These are phyloP conservation scores for Psidium guajava DNA, from an alignment of 345 rosid species.

Conservation along the genomic window DNA sequence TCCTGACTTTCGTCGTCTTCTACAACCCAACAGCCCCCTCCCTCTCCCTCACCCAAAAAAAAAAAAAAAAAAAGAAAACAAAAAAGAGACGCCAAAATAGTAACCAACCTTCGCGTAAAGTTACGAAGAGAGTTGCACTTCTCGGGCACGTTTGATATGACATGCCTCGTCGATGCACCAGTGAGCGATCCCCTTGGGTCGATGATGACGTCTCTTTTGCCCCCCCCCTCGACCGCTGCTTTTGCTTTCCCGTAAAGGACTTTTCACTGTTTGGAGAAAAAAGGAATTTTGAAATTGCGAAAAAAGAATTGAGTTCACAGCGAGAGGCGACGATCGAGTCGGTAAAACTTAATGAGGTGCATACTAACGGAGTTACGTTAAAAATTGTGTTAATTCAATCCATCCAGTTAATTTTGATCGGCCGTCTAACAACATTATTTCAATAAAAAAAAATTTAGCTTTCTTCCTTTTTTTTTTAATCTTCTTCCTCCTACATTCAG, in stretches of 20 bases:
- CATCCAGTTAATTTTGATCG: too few relatives aligned
- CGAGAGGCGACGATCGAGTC: fast-evolving
- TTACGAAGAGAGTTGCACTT: not conserved
- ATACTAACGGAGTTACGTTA: fast-evolving
- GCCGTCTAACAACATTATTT: too few relatives aligned
- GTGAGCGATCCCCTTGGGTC: not conserved
- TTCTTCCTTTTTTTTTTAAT: too few relatives aligned
- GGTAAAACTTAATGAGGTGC: not conserved
- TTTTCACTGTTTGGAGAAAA: not conserved
- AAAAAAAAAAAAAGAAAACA: too few relatives aligned
- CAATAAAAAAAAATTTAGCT: too few relatives aligned
- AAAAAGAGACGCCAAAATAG: not conserved
- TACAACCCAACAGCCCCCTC: too few relatives aligned
- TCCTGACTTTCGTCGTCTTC: not conserved
- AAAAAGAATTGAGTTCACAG: not conserved
- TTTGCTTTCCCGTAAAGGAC: not conserved
- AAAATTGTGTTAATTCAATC: too few relatives aligned
- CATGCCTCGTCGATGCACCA: not conserved
- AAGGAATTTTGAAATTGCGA: too few relatives aligned
- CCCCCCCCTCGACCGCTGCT: not conserved
- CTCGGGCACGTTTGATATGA: not conserved
- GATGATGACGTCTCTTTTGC: not conserved
- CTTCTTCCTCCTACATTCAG: too few relatives aligned
- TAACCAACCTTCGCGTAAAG: not conserved
- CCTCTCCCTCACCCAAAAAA: too few relatives aligned